Percentiles rank a stretch among this genome's conserved stretches.
Conservation (phyloP, 2,329 filamentous ascomycete species). For the Colletotrichum sublineola region DNA sequence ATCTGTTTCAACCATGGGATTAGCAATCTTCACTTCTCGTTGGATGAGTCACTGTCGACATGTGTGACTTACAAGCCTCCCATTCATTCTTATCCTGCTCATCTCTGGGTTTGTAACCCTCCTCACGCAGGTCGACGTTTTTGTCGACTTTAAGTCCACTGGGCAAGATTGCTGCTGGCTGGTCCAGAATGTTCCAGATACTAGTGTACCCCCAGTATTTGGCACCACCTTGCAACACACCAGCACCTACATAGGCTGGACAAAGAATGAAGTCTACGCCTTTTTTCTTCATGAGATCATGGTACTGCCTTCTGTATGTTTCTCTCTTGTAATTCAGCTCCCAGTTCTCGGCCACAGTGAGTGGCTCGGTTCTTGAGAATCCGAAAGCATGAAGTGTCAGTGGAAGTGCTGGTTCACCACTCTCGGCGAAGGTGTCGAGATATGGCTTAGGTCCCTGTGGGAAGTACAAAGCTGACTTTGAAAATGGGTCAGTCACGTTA, state of each 20-base stretch:
- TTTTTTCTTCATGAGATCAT: slow-evolving; percentile 24
- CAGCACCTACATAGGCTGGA: slow-evolving; percentile 29
- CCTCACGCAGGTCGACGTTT: not conserved
- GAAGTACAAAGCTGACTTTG: slow-evolving; percentile 26
- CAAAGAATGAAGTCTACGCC: slow-evolving; percentile 30
- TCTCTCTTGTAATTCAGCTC: slow-evolving; percentile 19
- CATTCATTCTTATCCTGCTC: slow-evolving; percentile 12
- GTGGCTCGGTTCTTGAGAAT: slow-evolving; percentile 9
- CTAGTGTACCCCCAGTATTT: slow-evolving; percentile 30
- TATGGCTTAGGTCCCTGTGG: slow-evolving; percentile 27
- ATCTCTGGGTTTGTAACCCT: slow-evolving; percentile 3
- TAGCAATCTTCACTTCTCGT: not conserved
- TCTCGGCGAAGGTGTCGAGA: slow-evolving; percentile 26
- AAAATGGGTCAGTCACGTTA: not conserved
- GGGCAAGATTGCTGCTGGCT: slow-evolving; percentile 24
- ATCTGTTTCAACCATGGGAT: not conserved
- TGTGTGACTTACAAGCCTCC: slow-evolving; percentile 29
- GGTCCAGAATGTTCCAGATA: slow-evolving; percentile 32
- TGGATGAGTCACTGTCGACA: not conserved
- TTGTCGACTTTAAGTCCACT: slow-evolving; percentile 23
- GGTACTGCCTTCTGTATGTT: slow-evolving; percentile 27
- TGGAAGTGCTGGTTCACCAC: slow-evolving; percentile 22
- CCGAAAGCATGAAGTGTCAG: slow-evolving; percentile 17
- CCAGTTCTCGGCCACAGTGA: slow-evolving; percentile 20
- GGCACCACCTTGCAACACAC: slow-evolving; percentile 28